Evolutionary conservation across 805 yeast genomes (phyloP).

Genomic region (Isabelozyma gotoi): DNA sequence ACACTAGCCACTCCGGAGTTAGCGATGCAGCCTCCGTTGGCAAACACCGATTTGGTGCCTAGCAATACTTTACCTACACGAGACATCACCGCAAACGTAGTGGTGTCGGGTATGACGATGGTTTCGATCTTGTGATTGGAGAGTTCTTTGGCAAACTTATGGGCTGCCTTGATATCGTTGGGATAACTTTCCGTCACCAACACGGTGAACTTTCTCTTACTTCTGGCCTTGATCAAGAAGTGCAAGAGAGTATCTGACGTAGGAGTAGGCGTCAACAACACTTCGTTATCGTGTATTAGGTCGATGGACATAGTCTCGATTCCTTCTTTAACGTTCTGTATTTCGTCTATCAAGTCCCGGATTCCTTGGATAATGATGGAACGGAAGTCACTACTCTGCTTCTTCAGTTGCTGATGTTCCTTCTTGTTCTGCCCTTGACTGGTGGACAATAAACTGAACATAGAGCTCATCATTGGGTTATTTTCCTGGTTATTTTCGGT

Average conservation of each 20-base stretch:
- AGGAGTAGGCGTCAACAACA: conserved; percentile 90
- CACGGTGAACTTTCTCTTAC: conserved; percentile 89
- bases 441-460: conserved; percentile 82
- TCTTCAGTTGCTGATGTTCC: conserved; percentile 32
- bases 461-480: conserved; percentile 69
- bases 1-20: conserved; percentile 90
- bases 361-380: conserved; percentile 90
- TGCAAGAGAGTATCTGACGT: conserved; percentile 85
- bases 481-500: conserved; percentile 37
- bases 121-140: conserved; percentile 87
- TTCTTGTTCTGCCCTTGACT: conserved; percentile 21
- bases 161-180: conserved; percentile 76
- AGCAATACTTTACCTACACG: conserved; percentile 94
- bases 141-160: conserved; percentile 72
- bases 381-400: conserved; percentile 63
- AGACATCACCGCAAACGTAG: conserved; percentile 94
- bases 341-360: conserved; percentile 88
- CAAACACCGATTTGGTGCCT: conserved; percentile 90
- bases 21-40: conserved; percentile 93
- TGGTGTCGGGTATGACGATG: conserved; percentile 87
- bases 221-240: conserved; percentile 80
- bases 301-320: conserved; percentile 90
- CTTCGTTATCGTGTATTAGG: conserved; percentile 88
- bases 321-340: conserved; percentile 84
- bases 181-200: conserved; percentile 91